phyloP scores from a whole-genome alignment of 768 basidiomycete species.

The Mycena rebaudengoi region DNA sequence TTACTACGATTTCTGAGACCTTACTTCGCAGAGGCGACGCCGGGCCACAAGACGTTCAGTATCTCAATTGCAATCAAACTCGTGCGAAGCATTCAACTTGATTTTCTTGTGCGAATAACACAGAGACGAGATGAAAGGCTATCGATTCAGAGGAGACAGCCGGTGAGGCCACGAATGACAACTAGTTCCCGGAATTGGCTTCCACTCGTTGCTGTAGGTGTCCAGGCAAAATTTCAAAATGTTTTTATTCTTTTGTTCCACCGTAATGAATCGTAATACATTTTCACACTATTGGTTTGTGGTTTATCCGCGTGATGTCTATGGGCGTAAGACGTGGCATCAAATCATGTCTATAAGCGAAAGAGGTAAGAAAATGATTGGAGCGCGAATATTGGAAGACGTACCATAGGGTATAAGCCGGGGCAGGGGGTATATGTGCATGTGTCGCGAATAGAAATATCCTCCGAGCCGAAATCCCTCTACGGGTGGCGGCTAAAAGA shows the following conservation, averaged over 20 bases:
- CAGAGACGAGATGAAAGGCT: too few species aligned
- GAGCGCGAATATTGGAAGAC: background rate
- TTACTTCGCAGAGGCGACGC: too few species aligned
- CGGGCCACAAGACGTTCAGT: too few species aligned
- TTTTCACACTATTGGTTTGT: background rate
- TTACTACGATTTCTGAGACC: too few species aligned
- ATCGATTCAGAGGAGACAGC: too few species aligned
- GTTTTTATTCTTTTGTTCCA: background rate
- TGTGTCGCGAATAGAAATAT: slow-evolving; percentile 1
- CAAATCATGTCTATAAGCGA: slow-evolving; percentile 7
- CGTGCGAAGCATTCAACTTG: too few species aligned
- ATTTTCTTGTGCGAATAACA: too few species aligned
- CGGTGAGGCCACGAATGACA: too few species aligned
- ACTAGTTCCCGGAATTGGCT: too few species aligned
- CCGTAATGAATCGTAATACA: slow-evolving; percentile 18
- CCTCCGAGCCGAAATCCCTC: background rate
- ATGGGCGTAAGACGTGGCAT: background rate
- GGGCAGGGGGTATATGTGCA: slow-evolving; percentile 18
- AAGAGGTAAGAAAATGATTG: background rate
- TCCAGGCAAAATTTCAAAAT: background rate
- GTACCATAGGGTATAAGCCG: slow-evolving; percentile 22
- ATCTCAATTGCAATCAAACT: too few species aligned
- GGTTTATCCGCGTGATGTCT: slow-evolving; percentile 8
- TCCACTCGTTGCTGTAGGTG: too few species aligned
- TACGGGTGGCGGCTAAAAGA: slow-evolving; percentile 23